Evolutionary conservation across 257 asterid species (phyloP).

Genomic region (Jaltomata sinuosa): DNA sequence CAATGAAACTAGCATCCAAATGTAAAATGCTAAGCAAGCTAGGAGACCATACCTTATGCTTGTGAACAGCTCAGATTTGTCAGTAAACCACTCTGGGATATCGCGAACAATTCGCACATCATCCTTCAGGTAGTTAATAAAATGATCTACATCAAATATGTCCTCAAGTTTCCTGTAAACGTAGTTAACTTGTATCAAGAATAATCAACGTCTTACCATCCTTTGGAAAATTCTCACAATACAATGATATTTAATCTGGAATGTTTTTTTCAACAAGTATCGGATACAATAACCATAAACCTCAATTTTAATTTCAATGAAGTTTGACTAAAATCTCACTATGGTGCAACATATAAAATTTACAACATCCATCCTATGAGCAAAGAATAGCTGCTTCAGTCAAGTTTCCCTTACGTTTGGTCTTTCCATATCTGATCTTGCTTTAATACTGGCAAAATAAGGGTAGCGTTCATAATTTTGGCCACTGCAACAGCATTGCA

Average conservation of each 20-base stretch:
- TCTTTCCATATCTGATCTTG: conserved; percentile 99
- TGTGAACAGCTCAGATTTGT: conserved; percentile 84
- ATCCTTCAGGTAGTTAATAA: conserved; percentile 81
- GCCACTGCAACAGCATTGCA: conserved; percentile 99
- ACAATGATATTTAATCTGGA: not conserved
- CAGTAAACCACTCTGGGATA: conserved; percentile 99
- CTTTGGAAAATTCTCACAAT: not conserved
- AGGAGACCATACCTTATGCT: conserved; percentile 61
- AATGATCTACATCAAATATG: conserved; percentile 94
- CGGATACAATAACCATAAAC: not conserved
- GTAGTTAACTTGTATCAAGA: not conserved
- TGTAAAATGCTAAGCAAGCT: not conserved
- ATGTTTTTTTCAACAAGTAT: not conserved
- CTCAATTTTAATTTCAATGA: not conserved
- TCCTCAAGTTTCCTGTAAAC: conserved; percentile 94
- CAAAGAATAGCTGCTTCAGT: not conserved
- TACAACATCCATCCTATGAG: not conserved
- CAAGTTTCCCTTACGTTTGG: conserved; percentile 77
- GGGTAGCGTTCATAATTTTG: conserved; percentile 92
- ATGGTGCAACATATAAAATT: not conserved
- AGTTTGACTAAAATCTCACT: not conserved
- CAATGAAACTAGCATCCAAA: conserved; percentile 1
- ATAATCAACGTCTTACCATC: not conserved
- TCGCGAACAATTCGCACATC: conserved; percentile 91
- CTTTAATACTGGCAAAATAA: conserved; percentile 92